Evolutionary conservation across 2,329 filamentous ascomycete species (phyloP).

Genomic region (Gliomastix tumulicola): DNA sequence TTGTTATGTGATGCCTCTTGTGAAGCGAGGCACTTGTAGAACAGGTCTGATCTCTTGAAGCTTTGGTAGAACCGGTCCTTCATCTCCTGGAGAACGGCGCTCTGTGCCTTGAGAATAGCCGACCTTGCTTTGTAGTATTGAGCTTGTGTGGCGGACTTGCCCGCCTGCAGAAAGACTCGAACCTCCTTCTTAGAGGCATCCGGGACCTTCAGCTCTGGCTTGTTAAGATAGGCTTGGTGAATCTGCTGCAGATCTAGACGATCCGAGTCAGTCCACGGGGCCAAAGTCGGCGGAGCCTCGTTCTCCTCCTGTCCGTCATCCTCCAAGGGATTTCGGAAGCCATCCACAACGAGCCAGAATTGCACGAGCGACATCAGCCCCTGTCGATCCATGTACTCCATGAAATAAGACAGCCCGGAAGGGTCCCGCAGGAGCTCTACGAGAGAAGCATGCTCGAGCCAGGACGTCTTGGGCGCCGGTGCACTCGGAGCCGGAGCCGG

Average conservation of each 20-base stretch:
- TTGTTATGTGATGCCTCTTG: slow-evolving; percentile 57
- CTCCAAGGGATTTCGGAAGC: slow-evolving; percentile 89
- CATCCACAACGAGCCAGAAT: slow-evolving; percentile 97
- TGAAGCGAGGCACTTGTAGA: slow-evolving; percentile 90
- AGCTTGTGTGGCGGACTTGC: slow-evolving; percentile 64
- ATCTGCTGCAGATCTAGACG: slow-evolving; percentile 85
- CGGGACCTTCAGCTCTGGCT: slow-evolving; percentile 72
- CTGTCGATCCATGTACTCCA: slow-evolving; percentile 98
- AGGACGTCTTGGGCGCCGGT: slow-evolving; percentile 17
- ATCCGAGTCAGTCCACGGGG: slow-evolving; percentile 76
- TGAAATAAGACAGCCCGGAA: slow-evolving; percentile 92
- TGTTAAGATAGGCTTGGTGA: slow-evolving; percentile 79
- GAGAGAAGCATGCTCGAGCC: slow-evolving; percentile 67
- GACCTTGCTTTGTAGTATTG: slow-evolving; percentile 81
- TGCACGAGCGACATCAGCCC: slow-evolving; percentile 83
- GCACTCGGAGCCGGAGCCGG: slow-evolving; percentile 11
- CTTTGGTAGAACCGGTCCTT: slow-evolving; percentile 70
- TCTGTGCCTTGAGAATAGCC: slow-evolving; percentile 77
- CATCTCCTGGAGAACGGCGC: slow-evolving; percentile 76
- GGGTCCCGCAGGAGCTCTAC: slow-evolving; percentile 84
- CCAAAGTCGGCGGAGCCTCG: slow-evolving; percentile 53
- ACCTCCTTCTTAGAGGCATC: slow-evolving; percentile 64
- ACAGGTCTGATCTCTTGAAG: slow-evolving; percentile 90
- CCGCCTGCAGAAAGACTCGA: slow-evolving; percentile 70
- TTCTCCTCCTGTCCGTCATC: slow-evolving; percentile 62